Evolutionary conservation across 495 filamentous ascomycete genomes (phyloP), one percentile per base, ranked within the genome.

Genomic region (Pyrenula aspistea): DNA sequence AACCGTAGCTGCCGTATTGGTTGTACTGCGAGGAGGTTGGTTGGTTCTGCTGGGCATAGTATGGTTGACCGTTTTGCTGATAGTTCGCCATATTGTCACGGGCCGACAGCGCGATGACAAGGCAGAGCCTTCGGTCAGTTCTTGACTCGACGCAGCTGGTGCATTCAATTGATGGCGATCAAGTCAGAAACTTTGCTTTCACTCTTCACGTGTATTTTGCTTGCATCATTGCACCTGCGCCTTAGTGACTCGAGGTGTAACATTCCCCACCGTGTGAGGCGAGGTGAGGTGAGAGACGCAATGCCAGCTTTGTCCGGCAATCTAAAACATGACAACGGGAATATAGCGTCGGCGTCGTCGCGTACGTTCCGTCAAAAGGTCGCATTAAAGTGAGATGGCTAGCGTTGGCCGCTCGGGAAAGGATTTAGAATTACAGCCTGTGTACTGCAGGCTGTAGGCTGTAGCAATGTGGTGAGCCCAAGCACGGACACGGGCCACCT

Each of bases 51-150:
- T 62, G 53, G 52, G 62, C 63, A 60, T 72, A 76, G 60, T 79
- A 78, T 31, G 63, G 51, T 53, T 65, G 68, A 50, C 77, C 69
- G 50, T 76, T 77, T 61, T 78, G 74, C 58, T 71, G 70, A 62
- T 80, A 75, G 57, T 76, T 73, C 31, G 75, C 69, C 76, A 79
- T 79, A 54, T 53, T 57, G 58, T 42, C 15, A 15, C 31, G 31
- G 31, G 31, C 31, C 15, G 8, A 8, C 31, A 15, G 15, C 31
- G 31, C 15, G 31, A 4, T 42, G 8, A 42, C 4, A 42, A 8
- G 8, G 31, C 31, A 15, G 15, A 42, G 15, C 15, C 31, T 8
- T 42, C 31, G 8, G 31, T 42, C 4, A 42, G 31, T 42, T 15
- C 31, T 15, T 15, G 15, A 42, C 4, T 42, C 4, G 15, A 42